Conservation (phyloP, 2,329 filamentous ascomycete genomes). For the Xylaria sp. region DNA sequence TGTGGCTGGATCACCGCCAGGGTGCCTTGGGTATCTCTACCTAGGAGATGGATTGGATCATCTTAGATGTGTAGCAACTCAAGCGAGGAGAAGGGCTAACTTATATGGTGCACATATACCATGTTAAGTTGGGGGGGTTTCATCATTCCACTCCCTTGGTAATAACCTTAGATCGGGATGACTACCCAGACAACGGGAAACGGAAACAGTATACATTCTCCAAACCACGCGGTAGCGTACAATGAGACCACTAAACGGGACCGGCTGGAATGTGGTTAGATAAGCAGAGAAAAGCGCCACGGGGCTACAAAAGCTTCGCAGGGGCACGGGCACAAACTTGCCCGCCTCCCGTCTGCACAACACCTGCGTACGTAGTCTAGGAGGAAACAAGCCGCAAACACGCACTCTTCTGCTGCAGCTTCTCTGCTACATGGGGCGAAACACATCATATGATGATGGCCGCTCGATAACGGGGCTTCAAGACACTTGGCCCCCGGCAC, state of each 20-base stretch:
- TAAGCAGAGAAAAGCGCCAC: slow-evolving; percentile 42
- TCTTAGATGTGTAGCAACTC: slow-evolving; percentile 16
- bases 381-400: slow-evolving; percentile 1
- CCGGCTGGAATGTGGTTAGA: slow-evolving; percentile 46
- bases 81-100: slow-evolving; percentile 35
- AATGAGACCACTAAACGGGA: not conserved
- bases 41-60: not conserved
- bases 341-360: slow-evolving; percentile 25
- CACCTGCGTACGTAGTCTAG: slow-evolving; percentile 24
- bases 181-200: slow-evolving; percentile 9
- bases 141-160: slow-evolving; percentile 6
- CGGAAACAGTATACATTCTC: not conserved
- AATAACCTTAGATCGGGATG: not conserved
- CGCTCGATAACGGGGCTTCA: not conserved
- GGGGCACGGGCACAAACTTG: slow-evolving; percentile 22
- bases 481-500: slow-evolving; percentile 11
- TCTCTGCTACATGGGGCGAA: slow-evolving; percentile 14
- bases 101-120: slow-evolving; percentile 10
- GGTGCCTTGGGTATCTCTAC: not conserved
- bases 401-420: slow-evolving; percentile 1
- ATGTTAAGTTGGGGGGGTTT: not conserved
- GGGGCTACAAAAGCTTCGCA: slow-evolving; percentile 4
- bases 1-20: slow-evolving; percentile 13
- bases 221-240: not conserved
- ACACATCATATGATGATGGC: slow-evolving; percentile 9